Conservation (phyloP, 2,329 filamentous ascomycete genomes). For the Phyllosticta citribraziliensis region DNA sequence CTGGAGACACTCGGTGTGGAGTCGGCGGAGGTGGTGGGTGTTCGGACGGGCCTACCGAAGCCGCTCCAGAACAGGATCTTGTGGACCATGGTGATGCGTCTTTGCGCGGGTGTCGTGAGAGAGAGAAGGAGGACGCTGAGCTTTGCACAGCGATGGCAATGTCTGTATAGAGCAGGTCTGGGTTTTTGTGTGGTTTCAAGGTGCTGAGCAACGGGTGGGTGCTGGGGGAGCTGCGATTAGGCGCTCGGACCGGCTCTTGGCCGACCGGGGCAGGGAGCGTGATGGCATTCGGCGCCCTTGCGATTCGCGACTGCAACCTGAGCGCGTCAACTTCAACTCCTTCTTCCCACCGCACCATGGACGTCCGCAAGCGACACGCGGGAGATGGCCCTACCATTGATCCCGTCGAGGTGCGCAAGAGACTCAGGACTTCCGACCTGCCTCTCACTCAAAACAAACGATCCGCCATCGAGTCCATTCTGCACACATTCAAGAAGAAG, state of each 20-base stretch:
- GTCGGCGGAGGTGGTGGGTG: conserved; percentile 11
- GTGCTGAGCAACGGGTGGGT: neutral
- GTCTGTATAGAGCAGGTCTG: neutral
- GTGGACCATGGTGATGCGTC: conserved; percentile 36
- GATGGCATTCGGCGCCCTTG: neutral
- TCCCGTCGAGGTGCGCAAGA: conserved; percentile 36
- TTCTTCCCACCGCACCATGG: neutral
- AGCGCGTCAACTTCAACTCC: neutral
- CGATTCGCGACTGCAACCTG: neutral
- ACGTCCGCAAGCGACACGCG: neutral
- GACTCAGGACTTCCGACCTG: conserved; percentile 65
- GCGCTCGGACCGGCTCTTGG: neutral
- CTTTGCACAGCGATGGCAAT: neutral
- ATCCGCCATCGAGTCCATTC: conserved; percentile 61
- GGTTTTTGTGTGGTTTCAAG: conserved; percentile 2
- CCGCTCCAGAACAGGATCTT: conserved; percentile 73
- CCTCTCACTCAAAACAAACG: conserved; percentile 65
- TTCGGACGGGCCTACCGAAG: conserved; percentile 61
- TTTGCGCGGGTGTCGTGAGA: neutral
- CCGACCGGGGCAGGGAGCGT: neutral
- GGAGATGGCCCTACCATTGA: conserved; percentile 12
- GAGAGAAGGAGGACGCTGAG: neutral
- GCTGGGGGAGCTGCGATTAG: neutral
- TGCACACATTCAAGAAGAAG: conserved; percentile 79
- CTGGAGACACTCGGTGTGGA: neutral